Evolutionary conservation across 768 basidiomycete genomes (phyloP).

Genomic region (Phanerochaete carnosa): DNA sequence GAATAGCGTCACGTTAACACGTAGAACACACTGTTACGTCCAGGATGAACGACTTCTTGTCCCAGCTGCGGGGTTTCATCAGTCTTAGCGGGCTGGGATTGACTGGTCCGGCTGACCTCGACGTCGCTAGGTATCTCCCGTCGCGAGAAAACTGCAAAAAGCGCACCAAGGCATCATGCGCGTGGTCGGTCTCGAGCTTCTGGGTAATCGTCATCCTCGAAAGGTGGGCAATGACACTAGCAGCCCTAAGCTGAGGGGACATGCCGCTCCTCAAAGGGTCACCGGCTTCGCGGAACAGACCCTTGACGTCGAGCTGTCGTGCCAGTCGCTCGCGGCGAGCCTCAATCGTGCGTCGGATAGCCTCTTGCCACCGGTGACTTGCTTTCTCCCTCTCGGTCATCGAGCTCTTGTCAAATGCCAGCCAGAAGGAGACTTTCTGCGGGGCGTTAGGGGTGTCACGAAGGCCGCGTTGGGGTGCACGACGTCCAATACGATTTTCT

Average conservation of each 20-base stretch:
- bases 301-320: background rate
- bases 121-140: conserved; percentile 6
- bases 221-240: background rate
- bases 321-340: background rate
- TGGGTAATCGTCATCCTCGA: background rate
- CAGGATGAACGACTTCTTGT: conserved; percentile 3
- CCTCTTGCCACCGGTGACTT: conserved; percentile 8
- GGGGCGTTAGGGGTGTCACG: background rate
- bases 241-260: background rate
- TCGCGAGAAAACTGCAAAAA: conserved; percentile 9
- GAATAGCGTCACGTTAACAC: background rate
- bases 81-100: background rate
- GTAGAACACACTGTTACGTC: background rate
- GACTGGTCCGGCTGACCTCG: background rate
- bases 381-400: background rate
- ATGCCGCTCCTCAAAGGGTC: background rate
- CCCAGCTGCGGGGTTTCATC: conserved; percentile 1
- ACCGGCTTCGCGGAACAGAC: background rate
- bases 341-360: background rate
- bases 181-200: conserved; percentile 1
- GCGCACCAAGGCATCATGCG: conserved; percentile 5
- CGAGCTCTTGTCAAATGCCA: background rate
- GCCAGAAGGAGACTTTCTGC: conserved; percentile 3
- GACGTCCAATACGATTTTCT: background rate
- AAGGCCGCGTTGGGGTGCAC: background rate